Percentiles rank a stretch among this genome's conserved stretches.
These are phyloP conservation scores for Pouteria campechiana DNA, from an alignment of 179 eudicot genomes.

Conservation along the genomic window DNA sequence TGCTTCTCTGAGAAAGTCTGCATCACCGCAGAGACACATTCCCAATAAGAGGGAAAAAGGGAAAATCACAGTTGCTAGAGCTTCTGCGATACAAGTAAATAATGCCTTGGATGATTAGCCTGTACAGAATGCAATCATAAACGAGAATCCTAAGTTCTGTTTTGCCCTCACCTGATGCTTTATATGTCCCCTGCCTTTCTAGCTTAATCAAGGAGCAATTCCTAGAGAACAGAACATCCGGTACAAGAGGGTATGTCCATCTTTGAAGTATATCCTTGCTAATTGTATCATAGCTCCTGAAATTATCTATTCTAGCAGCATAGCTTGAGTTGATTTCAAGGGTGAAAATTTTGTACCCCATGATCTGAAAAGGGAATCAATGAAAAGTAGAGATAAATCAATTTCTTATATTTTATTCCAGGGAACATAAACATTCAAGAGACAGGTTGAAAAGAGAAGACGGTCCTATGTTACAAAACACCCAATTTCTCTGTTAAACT, in stretches of 20 bases:
- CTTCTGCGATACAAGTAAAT: too few species aligned
- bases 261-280: conserved; percentile 96
- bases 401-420: too few species aligned
- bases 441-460: too few species aligned
- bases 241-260: conserved; percentile 94
- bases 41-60: too few species aligned
- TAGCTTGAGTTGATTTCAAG: conserved; percentile 85
- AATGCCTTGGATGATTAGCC: too few species aligned
- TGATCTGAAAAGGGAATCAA: conserved; percentile 46
- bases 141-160: conserved; percentile 1
- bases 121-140: neutral
- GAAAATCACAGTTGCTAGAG: too few species aligned
- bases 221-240: conserved; percentile 69
- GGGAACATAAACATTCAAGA: too few species aligned
- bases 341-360: conserved; percentile 93
- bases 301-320: conserved; percentile 88
- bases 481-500: too few species aligned
- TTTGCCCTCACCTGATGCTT: conserved; percentile 57
- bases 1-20: too few species aligned
- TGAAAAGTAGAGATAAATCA: neutral
- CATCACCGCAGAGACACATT: too few species aligned
- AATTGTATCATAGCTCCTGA: conserved; percentile 80
- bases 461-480: too few species aligned
- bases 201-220: conserved; percentile 45
- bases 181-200: conserved; percentile 77